phyloP scores from a whole-genome alignment of 805 yeast genomes.

The Wickerhamomyces subpelliculosus region DNA sequence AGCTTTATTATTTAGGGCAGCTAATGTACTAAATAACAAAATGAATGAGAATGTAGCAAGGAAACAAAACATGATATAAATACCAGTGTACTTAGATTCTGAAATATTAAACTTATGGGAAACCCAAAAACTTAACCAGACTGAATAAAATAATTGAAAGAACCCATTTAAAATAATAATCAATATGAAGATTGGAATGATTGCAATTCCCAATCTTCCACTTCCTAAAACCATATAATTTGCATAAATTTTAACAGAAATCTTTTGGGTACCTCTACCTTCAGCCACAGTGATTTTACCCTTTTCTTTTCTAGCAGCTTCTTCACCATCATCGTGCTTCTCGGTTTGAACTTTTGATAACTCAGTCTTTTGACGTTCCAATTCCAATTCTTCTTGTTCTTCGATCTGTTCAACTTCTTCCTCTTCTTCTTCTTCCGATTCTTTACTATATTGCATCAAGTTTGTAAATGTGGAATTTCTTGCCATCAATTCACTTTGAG shows the following conservation, averaged over 20 bases:
- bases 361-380: constrained; percentile 13
- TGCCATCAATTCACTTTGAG: constrained; percentile 43
- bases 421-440: constrained; percentile 24
- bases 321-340: constrained; percentile 14
- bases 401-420: constrained; percentile 21
- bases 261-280: constrained; percentile 12
- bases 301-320: constrained; percentile 22
- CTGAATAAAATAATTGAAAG: constrained; percentile 49
- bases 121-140: constrained; percentile 79
- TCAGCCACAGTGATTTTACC: constrained; percentile 21
- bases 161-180: constrained; percentile 33
- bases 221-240: constrained; percentile 41
- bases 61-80: constrained; percentile 49
- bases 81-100: constrained; percentile 56
- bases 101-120: constrained; percentile 38
- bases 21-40: constrained; percentile 49
- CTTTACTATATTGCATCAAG: constrained; percentile 41
- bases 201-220: constrained; percentile 28
- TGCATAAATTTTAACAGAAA: constrained; percentile 28
- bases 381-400: constrained; percentile 23
- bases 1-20: constrained; percentile 45
- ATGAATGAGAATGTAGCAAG: constrained; percentile 40
- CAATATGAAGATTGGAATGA: constrained; percentile 23
- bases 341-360: constrained; percentile 16
- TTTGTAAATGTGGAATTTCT: constrained; percentile 41